phyloP scores from a whole-genome alignment of 768 basidiomycete species.

The Chalciporus pseudorubinellus region DNA sequence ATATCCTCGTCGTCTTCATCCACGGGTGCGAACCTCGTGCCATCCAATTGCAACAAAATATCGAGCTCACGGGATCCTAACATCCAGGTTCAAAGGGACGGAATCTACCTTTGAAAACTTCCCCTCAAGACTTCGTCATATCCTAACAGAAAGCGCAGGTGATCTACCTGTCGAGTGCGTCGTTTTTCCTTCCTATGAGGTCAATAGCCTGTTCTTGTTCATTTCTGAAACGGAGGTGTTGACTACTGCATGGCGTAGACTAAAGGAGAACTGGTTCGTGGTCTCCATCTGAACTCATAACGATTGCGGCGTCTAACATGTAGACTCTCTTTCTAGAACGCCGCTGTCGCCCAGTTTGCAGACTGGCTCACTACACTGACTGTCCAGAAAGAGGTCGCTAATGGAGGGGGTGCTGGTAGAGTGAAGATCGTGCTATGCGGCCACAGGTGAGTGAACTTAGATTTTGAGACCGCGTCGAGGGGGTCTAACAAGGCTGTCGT shows the following conservation, averaged over 20 bases:
- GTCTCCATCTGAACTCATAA: not conserved
- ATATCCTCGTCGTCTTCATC: slow-evolving; percentile 70
- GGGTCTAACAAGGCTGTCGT: not conserved
- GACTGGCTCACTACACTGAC: slow-evolving; percentile 92
- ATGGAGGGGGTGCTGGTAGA: slow-evolving; percentile 69
- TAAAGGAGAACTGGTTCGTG: slow-evolving; percentile 81
- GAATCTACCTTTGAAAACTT: slow-evolving; percentile 77
- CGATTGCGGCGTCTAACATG: slow-evolving; percentile 1
- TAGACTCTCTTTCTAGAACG: slow-evolving; percentile 45
- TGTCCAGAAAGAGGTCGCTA: slow-evolving; percentile 78
- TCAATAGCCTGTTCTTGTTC: slow-evolving; percentile 28
- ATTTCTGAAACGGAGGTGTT: slow-evolving; percentile 6
- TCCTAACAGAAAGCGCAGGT: slow-evolving; percentile 63
- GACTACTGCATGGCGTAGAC: slow-evolving; percentile 49
- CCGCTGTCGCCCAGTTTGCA: slow-evolving; percentile 80
- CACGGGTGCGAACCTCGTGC: slow-evolving; percentile 56
- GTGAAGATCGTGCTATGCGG: slow-evolving; percentile 86
- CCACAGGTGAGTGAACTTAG: slow-evolving; percentile 58
- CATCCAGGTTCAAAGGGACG: slow-evolving; percentile 50
- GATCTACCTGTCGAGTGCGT: slow-evolving; percentile 63
- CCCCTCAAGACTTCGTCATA: slow-evolving; percentile 74
- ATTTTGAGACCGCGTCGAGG: not conserved
- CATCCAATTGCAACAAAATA: not conserved
- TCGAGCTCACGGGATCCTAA: slow-evolving; percentile 2
- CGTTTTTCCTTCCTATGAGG: slow-evolving; percentile 91